Percentiles rank a stretch among this genome's conserved stretches.
These are phyloP conservation scores for Colletotrichum siamense DNA, from an alignment of 2,329 filamentous ascomycete species.

Conservation along the genomic window DNA sequence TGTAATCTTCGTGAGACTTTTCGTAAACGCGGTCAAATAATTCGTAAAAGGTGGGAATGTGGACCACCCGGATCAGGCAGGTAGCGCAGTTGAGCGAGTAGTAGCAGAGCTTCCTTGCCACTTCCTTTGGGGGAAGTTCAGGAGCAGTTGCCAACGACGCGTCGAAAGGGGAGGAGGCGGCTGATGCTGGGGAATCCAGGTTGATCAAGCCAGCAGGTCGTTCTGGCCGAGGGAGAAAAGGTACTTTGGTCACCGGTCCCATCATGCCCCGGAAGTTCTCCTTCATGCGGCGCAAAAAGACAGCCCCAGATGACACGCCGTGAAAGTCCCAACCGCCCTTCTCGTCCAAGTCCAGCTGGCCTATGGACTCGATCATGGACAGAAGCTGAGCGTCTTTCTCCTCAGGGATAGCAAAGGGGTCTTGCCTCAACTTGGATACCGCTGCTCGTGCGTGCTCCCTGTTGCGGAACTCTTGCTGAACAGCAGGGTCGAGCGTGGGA, in stretches of 20 bases:
- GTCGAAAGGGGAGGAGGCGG: conserved; percentile 69
- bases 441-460: conserved; percentile 57
- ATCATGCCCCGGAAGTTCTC: conserved; percentile 84
- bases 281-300: conserved; percentile 86
- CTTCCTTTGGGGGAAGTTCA: conserved; percentile 72
- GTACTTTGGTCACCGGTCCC: conserved; percentile 64
- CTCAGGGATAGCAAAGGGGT: conserved; percentile 35
- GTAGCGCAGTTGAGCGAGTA: conserved; percentile 63
- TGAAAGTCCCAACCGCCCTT: conserved; percentile 94
- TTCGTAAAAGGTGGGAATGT: conserved; percentile 81
- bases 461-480: conserved; percentile 71
- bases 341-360: conserved; percentile 90
- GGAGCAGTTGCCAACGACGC: conserved; percentile 57
- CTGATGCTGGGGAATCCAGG: conserved; percentile 70
- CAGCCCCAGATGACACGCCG: conserved; percentile 88
- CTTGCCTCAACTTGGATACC: conserved; percentile 44
- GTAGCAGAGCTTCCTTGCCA: conserved; percentile 58
- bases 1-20: conserved; percentile 65
- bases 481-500: conserved; percentile 77
- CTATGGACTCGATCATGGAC: conserved; percentile 94
- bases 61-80: conserved; percentile 72
- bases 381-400: conserved; percentile 77
- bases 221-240: conserved; percentile 61
- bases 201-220: conserved; percentile 55
- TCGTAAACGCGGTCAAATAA: conserved; percentile 81